Conservation (phyloP, 176 grass and related monocot genomes). For the Avena sativa region DNA sequence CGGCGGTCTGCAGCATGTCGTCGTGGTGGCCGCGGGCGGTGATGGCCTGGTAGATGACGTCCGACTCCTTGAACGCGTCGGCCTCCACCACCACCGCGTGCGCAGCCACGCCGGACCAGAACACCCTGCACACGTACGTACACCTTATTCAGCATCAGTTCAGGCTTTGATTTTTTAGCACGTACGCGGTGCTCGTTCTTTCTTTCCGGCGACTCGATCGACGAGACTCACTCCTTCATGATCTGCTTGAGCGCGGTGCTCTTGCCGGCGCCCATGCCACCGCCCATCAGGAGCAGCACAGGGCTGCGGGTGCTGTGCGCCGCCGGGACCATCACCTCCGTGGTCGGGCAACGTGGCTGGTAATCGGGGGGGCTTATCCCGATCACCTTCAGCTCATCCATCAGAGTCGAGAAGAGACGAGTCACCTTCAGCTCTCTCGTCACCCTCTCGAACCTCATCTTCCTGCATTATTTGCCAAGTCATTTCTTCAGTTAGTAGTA, state of each 20-base stretch:
- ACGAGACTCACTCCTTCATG: slow-evolving; percentile 66
- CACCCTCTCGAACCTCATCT: slow-evolving; percentile 89
- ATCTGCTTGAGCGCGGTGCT: slow-evolving; percentile 92
- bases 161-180: no score
- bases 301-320: slow-evolving; percentile 80
- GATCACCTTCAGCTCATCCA: slow-evolving; percentile 82
- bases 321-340: slow-evolving; percentile 81
- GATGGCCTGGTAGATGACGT: slow-evolving; percentile 87
- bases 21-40: slow-evolving; percentile 84
- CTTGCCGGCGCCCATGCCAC: slow-evolving; percentile 98
- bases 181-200: no score
- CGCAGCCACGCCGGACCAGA: slow-evolving; percentile 70
- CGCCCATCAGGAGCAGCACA: slow-evolving; percentile 94
- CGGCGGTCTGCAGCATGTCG: slow-evolving; percentile 90
- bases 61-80: slow-evolving; percentile 91
- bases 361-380: slow-evolving; percentile 51
- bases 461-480: slow-evolving; percentile 51
- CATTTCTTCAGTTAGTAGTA: neutral
- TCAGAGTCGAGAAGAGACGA: slow-evolving; percentile 80
- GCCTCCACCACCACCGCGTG: slow-evolving; percentile 93
- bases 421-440: slow-evolving; percentile 80
- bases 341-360: slow-evolving; percentile 33
- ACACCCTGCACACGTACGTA: slow-evolving; percentile 52
- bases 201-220: neutral
- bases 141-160: neutral